phyloP scores from a whole-genome alignment of 208 protist genomes.

The Acanthamoeba culbertsoni region DNA sequence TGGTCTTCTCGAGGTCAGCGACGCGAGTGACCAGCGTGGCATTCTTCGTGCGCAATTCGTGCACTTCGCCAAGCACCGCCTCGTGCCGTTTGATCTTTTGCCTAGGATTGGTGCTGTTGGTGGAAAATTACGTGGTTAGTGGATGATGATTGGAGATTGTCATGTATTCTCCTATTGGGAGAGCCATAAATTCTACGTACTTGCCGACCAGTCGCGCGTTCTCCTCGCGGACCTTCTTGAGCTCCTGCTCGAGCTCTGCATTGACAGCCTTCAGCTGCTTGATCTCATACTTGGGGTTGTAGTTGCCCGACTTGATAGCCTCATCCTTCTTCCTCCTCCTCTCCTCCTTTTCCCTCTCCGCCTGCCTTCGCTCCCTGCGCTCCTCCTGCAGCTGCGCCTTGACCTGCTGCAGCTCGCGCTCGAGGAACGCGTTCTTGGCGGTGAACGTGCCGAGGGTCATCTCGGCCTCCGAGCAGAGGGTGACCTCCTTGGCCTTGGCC shows the following conservation, averaged over 20 bases:
- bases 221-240: conserved; percentile 9
- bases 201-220: not conserved
- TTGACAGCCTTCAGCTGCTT: not conserved
- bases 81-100: conserved; percentile 53
- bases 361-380: not conserved
- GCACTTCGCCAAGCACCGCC: not conserved
- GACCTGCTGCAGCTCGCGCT: not conserved
- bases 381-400: not conserved
- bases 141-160: not conserved
- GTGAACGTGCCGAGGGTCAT: not conserved
- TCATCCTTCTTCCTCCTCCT: not conserved
- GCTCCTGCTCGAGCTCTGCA: not conserved
- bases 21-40: not conserved
- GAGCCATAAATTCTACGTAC: not conserved
- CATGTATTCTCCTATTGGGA: too few species aligned
- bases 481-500: not conserved
- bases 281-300: not conserved
- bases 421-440: not conserved
- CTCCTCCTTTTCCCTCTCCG: not conserved
- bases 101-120: not conserved
- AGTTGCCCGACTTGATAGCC: not conserved
- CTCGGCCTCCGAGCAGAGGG: not conserved
- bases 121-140: not conserved
- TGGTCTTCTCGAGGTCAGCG: not conserved
- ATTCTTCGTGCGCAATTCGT: not conserved